Percentiles rank a stretch among this genome's conserved stretches.
phyloP scores from a whole-genome alignment of 108 stramenopile species.

The Bacterosira constricta region DNA sequence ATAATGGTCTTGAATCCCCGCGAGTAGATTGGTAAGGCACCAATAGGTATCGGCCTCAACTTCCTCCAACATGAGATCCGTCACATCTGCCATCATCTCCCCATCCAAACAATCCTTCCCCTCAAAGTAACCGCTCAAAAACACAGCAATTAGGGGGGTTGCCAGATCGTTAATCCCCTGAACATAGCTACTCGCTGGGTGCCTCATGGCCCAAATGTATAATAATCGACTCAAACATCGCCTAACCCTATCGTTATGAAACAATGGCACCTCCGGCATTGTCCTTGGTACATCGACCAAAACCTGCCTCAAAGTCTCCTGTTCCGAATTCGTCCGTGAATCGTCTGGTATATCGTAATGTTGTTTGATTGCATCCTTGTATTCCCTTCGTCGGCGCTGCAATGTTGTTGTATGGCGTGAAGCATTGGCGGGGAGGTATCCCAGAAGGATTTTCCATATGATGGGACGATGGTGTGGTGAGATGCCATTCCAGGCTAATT shows the following conservation, averaged over 20 bases:
- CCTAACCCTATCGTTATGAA: conserved; percentile 92
- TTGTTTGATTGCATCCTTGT: conserved; percentile 78
- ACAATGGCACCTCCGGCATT: conserved; percentile 88
- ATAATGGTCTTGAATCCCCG: conserved; percentile 98
- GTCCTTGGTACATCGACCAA: conserved; percentile 98
- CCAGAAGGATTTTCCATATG: conserved; percentile 81
- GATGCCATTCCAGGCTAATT: conserved; percentile 84
- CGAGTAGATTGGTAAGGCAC: conserved; percentile 95
- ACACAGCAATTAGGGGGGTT: conserved; percentile 91
- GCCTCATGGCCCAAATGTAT: conserved; percentile 98
- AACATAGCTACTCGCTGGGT: conserved; percentile 96
- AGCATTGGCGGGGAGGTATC: conserved; percentile 79
- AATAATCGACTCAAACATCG: conserved; percentile 80
- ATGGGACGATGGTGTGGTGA: conserved; percentile 68
- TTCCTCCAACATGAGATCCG: conserved; percentile 66
- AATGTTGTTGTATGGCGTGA: conserved; percentile 62
- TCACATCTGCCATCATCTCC: conserved; percentile 63
- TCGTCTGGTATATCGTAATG: conserved; percentile 89
- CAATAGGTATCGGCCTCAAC: conserved; percentile 98
- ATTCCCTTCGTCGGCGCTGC: conserved; percentile 78
- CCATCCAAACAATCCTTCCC: conserved; percentile 62
- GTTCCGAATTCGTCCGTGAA: conserved; percentile 85
- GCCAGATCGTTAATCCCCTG: conserved; percentile 99
- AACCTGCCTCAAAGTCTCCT: conserved; percentile 95
- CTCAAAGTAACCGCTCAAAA: conserved; percentile 79